These are phyloP conservation scores for Populus ilicifolia DNA, from an alignment of 345 rosid genomes.

Conservation along the genomic window DNA sequence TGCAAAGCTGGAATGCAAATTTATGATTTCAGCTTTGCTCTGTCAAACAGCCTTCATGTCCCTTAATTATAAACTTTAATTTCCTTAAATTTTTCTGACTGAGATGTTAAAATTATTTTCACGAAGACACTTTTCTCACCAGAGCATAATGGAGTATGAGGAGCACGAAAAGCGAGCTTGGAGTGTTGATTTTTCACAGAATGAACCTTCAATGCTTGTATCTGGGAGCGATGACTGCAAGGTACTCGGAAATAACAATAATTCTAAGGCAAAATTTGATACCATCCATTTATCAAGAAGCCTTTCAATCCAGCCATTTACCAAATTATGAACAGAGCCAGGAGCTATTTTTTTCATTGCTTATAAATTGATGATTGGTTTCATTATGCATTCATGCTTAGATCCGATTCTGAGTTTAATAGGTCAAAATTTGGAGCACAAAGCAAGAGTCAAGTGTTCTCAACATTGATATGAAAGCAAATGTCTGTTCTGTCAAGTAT, in stretches of 20 bases:
- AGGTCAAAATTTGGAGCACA: conserved; percentile 96
- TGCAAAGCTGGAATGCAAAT: not conserved
- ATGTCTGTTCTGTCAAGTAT: conserved; percentile 86
- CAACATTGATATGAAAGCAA: conserved; percentile 90
- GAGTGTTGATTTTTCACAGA: conserved; percentile 91
- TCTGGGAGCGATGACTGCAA: conserved; percentile 95
- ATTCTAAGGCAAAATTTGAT: too few relatives aligned
- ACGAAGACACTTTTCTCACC: not conserved
- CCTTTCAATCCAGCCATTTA: too few relatives aligned
- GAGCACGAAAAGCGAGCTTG: conserved; percentile 96
- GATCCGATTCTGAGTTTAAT: conserved; percentile 8
- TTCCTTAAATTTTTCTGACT: not conserved
- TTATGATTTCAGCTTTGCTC: not conserved
- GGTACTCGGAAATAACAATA: conserved; percentile 30
- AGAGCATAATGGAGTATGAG: conserved; percentile 92
- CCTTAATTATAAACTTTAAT: not conserved
- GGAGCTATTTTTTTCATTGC: not conserved
- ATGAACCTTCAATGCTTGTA: conserved; percentile 88
- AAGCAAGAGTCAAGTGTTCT: conserved; percentile 81
- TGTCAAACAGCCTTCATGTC: not conserved
- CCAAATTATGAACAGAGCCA: not conserved
- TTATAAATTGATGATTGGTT: not conserved
- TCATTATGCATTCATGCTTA: conserved; percentile 7
- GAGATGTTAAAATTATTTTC: not conserved
- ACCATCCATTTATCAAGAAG: too few relatives aligned